Evolutionary conservation across 2,329 filamentous ascomycete species (phyloP).

Genomic region (Botrytis medusae): DNA sequence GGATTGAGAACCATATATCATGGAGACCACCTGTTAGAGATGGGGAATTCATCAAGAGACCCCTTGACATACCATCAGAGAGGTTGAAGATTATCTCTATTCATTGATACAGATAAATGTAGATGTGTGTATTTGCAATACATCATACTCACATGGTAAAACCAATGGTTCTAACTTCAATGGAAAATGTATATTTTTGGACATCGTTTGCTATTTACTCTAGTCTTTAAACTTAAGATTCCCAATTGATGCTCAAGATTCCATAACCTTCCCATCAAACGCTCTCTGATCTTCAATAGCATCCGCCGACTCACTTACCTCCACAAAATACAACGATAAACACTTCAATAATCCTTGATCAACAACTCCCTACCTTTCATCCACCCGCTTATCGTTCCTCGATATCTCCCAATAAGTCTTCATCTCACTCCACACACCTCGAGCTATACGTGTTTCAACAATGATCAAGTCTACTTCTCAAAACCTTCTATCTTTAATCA

Average conservation of each 20-base stretch:
- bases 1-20: background rate
- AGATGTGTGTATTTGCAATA: background rate
- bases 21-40: too few relatives aligned
- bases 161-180: background rate
- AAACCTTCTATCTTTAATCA: too few relatives aligned
- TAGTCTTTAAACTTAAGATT: fast-evolving
- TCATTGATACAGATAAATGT: background rate
- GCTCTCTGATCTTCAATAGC: fast-evolving
- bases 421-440: too few relatives aligned
- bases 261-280: background rate
- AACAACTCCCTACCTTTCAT: background rate
- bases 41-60: too few relatives aligned
- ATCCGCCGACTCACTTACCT: background rate
- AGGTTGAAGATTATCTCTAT: background rate
- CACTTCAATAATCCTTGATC: background rate
- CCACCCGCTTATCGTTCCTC: background rate
- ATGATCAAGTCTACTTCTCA: background rate
- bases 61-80: too few relatives aligned
- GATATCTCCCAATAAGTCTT: too few relatives aligned
- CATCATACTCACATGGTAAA: background rate
- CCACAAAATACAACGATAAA: fast-evolving
- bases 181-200: background rate
- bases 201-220: too few relatives aligned
- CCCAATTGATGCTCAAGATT: fast-evolving
- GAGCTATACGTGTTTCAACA: too few relatives aligned